These are phyloP conservation scores for Lobosporangium transversale DNA, from an alignment of 192 early-diverging fungal genomes.

Conservation along the genomic window DNA sequence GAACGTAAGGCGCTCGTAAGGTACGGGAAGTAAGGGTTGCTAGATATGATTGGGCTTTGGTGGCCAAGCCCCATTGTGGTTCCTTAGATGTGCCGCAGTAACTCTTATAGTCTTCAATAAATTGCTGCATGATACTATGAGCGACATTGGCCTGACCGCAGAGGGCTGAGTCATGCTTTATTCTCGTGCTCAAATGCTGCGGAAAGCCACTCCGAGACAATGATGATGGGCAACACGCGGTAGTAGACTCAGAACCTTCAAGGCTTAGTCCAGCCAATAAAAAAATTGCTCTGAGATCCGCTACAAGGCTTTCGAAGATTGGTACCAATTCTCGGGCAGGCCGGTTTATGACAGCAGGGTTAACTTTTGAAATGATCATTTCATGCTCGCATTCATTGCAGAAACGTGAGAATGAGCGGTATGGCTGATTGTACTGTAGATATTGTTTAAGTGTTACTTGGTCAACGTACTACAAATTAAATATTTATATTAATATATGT, in stretches of 20 bases:
- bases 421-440: slow-evolving; percentile 65
- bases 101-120: slow-evolving; percentile 17
- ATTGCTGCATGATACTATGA: slow-evolving; percentile 10
- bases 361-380: slow-evolving; percentile 48
- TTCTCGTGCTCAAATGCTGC: background rate
- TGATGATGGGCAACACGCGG: too few species aligned
- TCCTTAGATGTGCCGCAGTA: slow-evolving; percentile 13
- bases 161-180: background rate
- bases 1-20: slow-evolving; percentile 2
- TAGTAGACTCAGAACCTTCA: background rate
- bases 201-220: too few species aligned
- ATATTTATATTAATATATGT: background rate
- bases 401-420: slow-evolving; percentile 60
- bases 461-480: slow-evolving; percentile 56
- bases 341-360: slow-evolving; percentile 3
- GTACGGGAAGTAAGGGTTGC: slow-evolving; percentile 20
- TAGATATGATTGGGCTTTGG: slow-evolving; percentile 31
- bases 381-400: slow-evolving; percentile 63
- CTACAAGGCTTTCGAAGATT: slow-evolving; percentile 9
- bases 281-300: slow-evolving; percentile 11
- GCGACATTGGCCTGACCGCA: slow-evolving; percentile 1
- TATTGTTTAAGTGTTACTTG: slow-evolving; percentile 54
- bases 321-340: slow-evolving; percentile 18
- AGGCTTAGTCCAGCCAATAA: slow-evolving; percentile 1
- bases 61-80: background rate